A percentile compares a stretch with the other conserved stretches of the same genome.
phyloP scores from a whole-genome alignment of 495 filamentous ascomycete genomes.

The Penicillium crystallinum region DNA sequence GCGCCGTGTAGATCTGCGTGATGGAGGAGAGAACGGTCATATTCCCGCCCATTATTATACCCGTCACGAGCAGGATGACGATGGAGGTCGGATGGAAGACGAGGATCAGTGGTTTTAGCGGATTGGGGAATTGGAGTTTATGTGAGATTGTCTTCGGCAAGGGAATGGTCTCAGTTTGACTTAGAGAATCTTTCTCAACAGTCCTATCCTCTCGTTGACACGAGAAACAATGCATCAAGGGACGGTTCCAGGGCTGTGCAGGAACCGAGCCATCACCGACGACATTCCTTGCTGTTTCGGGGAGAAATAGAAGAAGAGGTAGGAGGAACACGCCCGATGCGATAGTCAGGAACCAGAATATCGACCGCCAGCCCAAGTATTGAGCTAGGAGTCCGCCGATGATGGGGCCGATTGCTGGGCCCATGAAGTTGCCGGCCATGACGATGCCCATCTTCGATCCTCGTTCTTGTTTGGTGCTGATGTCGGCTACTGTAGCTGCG shows the following conservation, averaged over 20 bases:
- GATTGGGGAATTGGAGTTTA: too few species aligned
- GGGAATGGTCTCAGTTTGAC: too few species aligned
- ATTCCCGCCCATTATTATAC: too few species aligned
- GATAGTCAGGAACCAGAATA: slow-evolving; percentile 66
- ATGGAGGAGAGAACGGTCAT: too few species aligned
- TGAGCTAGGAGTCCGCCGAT: slow-evolving; percentile 57
- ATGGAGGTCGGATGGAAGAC: too few species aligned
- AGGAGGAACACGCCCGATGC: slow-evolving; percentile 44
- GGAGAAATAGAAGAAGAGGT: slow-evolving; percentile 13
- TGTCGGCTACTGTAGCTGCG: slow-evolving; percentile 28
- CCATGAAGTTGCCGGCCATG: slow-evolving; percentile 15
- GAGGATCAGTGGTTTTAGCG: too few species aligned
- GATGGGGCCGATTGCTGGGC: slow-evolving; percentile 49
- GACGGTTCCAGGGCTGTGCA: slow-evolving; percentile 33
- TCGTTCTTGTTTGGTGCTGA: slow-evolving; percentile 29
- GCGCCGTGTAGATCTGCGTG: too few species aligned
- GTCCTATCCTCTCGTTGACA: too few species aligned
- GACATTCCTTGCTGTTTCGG: slow-evolving; percentile 34
- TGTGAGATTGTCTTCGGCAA: too few species aligned
- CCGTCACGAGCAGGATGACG: too few species aligned
- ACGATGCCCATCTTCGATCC: slow-evolving; percentile 31
- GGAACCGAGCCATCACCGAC: slow-evolving; percentile 38
- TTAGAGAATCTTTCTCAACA: too few species aligned
- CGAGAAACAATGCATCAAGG: too few species aligned
- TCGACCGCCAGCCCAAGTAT: slow-evolving; percentile 58